Evolutionary conservation across 2,329 filamentous ascomycete genomes (phyloP).

Genomic region (Arthrobotrys entomopaga): DNA sequence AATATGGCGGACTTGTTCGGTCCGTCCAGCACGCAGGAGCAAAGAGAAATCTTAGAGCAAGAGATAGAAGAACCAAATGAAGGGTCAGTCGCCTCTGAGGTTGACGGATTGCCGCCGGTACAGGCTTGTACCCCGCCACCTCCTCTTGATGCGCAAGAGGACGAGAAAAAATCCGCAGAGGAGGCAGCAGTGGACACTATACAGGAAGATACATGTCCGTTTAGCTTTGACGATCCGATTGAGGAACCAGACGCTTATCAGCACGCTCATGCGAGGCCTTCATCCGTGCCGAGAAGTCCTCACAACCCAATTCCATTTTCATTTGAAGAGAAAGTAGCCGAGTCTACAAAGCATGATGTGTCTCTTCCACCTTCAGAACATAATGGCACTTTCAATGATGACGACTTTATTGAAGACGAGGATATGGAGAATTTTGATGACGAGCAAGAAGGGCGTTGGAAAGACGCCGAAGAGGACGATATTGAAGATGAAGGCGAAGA

Average conservation of each 20-base stretch:
- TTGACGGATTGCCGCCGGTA: constrained; percentile 3
- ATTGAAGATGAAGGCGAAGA: constrained; percentile 71
- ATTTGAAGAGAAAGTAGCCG: background rate
- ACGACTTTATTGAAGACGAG: constrained; percentile 51
- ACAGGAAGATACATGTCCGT: constrained; percentile 31
- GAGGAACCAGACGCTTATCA: constrained; percentile 1
- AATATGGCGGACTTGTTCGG: constrained; percentile 50
- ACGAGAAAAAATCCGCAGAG: background rate
- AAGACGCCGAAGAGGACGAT: constrained; percentile 61
- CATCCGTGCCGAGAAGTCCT: background rate
- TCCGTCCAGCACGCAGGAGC: constrained; percentile 45
- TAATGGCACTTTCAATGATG: constrained; percentile 17
- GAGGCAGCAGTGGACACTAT: background rate
- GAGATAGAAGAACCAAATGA: constrained; percentile 30
- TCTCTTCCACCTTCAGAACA: background rate
- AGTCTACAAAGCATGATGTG: background rate
- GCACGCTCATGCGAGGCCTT: background rate
- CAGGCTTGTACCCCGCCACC: constrained; percentile 41
- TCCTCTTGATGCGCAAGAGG: constrained; percentile 1
- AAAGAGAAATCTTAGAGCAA: constrained; percentile 40
- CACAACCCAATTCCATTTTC: constrained; percentile 1
- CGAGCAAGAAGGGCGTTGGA: constrained; percentile 50
- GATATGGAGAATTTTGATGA: constrained; percentile 54
- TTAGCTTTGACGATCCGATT: constrained; percentile 45
- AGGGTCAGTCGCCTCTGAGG: constrained; percentile 7